These are phyloP conservation scores for Sedum album DNA, from an alignment of 164 flowering plant species.

Conservation along the genomic window DNA sequence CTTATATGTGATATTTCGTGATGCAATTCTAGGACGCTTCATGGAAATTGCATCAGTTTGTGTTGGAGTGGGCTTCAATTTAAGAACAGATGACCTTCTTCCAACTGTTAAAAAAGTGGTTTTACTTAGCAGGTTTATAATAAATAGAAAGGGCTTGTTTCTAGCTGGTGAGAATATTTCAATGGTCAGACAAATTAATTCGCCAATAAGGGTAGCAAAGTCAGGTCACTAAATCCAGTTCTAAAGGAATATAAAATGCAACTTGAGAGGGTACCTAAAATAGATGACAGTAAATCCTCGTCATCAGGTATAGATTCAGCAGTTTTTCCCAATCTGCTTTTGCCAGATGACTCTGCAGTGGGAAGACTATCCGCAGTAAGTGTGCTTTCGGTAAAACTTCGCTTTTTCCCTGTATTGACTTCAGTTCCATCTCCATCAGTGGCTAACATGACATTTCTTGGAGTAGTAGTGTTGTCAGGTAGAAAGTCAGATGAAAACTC, in stretches of 20 bases:
- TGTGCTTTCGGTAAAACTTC: slow-evolving; percentile 60
- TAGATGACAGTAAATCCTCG: slow-evolving; percentile 88
- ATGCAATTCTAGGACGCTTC: slow-evolving; percentile 47
- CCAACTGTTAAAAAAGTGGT: slow-evolving; percentile 45
- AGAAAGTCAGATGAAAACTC: slow-evolving; percentile 29
- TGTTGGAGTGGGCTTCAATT: slow-evolving; percentile 66
- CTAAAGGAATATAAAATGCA: not conserved
- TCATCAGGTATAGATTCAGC: slow-evolving; percentile 65
- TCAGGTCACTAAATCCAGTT: not conserved
- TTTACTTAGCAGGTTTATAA: not conserved
- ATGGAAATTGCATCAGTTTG: slow-evolving; percentile 31
- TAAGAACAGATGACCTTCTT: slow-evolving; percentile 58
- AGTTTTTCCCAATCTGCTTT: slow-evolving; percentile 30
- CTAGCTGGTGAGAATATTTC: not conserved
- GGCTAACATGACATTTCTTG: slow-evolving; percentile 25
- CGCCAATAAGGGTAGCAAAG: no score
- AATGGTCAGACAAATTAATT: slow-evolving; percentile 15
- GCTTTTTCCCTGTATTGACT: slow-evolving; percentile 52
- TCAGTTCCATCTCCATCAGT: slow-evolving; percentile 27
- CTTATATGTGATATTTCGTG: slow-evolving; percentile 41
- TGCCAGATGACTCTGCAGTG: slow-evolving; percentile 47
- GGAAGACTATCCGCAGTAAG: slow-evolving; percentile 42
- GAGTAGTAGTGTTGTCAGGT: slow-evolving; percentile 31
- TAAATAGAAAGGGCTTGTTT: not conserved
- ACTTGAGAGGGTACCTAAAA: slow-evolving; percentile 55